Evolutionary conservation across 345 rosid species (phyloP).

Genomic region (Rubroshorea leprosula): DNA sequence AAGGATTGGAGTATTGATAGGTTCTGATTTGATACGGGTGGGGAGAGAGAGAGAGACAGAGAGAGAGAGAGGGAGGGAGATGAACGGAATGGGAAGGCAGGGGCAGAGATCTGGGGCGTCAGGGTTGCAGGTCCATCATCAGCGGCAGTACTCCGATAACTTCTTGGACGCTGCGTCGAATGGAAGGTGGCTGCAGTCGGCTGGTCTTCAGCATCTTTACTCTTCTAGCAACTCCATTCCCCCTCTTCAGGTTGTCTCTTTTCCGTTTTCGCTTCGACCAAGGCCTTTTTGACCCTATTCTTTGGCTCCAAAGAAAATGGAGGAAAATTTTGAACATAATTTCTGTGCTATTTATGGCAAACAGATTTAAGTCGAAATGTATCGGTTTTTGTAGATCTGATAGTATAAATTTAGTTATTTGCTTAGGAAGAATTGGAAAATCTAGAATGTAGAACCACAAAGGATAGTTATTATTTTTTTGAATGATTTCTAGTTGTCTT

Average conservation of each 20-base stretch:
- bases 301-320: constrained; percentile 13
- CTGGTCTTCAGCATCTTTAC: constrained; percentile 83
- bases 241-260: constrained; percentile 44
- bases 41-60: constrained; percentile 4
- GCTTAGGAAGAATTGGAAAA: not conserved
- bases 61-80: constrained; percentile 13
- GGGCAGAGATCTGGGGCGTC: constrained; percentile 81
- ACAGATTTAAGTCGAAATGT: not conserved
- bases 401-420: not conserved
- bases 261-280: not conserved
- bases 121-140: constrained; percentile 70
- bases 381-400: constrained; percentile 19
- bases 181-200: constrained; percentile 91
- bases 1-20: not conserved
- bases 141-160: constrained; percentile 77
- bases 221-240: constrained; percentile 41
- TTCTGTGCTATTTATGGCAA: not conserved
- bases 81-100: constrained; percentile 68
- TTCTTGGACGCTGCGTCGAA: constrained; percentile 66
- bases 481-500: no score
- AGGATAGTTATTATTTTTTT: not conserved
- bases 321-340: not conserved
- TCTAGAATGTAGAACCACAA: not conserved
- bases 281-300: constrained; percentile 6
- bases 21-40: not conserved